phyloP scores from a whole-genome alignment of 2,329 filamentous ascomycete genomes.

The Alternaria burnsii region DNA sequence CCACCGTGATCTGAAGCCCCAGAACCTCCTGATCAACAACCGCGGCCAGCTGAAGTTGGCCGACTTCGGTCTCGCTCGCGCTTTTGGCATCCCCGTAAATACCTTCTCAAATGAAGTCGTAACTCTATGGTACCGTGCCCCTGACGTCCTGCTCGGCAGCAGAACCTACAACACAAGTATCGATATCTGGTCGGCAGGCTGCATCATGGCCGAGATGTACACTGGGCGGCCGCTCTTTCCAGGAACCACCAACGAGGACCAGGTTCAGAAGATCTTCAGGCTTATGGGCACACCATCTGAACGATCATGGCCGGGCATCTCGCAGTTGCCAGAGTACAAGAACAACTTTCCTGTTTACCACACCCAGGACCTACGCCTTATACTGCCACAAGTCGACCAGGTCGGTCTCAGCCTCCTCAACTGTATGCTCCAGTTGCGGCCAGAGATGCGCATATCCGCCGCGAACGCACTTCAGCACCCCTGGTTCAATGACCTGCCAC shows the following conservation, averaged over 20 bases:
- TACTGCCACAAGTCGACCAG: slow-evolving; percentile 89
- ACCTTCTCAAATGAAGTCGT: slow-evolving; percentile 99
- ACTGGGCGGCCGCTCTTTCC: slow-evolving; percentile 95
- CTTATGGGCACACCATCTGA: slow-evolving; percentile 98
- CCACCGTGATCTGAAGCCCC: slow-evolving; percentile 93
- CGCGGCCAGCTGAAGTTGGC: slow-evolving; percentile 91
- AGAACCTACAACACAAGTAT: slow-evolving; percentile 99
- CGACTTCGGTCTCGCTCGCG: slow-evolving; percentile 91
- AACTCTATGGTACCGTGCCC: slow-evolving; percentile 96
- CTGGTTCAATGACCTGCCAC: slow-evolving; percentile 84
- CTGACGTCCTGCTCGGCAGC: slow-evolving; percentile 91
- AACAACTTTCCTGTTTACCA: slow-evolving; percentile 92
- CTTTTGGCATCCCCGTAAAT: slow-evolving; percentile 96
- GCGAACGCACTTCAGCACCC: slow-evolving; percentile 86
- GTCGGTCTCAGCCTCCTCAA: slow-evolving; percentile 86
- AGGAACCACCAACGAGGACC: slow-evolving; percentile 97
- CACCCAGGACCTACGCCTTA: slow-evolving; percentile 86
- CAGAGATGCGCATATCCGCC: slow-evolving; percentile 89
- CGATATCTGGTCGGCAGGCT: slow-evolving; percentile 98
- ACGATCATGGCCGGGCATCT: slow-evolving; percentile 93
- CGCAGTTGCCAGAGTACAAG: slow-evolving; percentile 97
- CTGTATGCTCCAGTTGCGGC: slow-evolving; percentile 90
- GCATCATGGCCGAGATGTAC: slow-evolving; percentile 99
- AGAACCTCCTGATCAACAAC: slow-evolving; percentile 94
- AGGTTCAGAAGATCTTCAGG: slow-evolving; percentile 95